A percentile compares a stretch with the other conserved stretches of the same genome.
These are phyloP conservation scores for Pyricularia pennisetigena DNA, from an alignment of 2,329 filamentous ascomycete genomes.

Conservation along the genomic window DNA sequence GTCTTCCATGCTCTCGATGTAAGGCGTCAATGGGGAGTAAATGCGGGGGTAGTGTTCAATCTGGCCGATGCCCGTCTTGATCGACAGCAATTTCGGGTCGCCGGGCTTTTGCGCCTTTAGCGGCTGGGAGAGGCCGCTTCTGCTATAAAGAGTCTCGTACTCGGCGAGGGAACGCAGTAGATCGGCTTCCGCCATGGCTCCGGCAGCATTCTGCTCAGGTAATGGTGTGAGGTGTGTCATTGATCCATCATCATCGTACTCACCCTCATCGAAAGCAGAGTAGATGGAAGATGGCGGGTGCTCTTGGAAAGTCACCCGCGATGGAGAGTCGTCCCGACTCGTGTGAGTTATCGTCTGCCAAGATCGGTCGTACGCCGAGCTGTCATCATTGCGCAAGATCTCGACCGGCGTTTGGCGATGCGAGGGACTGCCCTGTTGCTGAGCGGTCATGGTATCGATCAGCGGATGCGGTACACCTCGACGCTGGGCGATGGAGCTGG, in stretches of 20 bases:
- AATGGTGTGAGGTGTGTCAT: constrained; percentile 16
- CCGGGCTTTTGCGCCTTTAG: neutral
- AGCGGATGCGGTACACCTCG: constrained; percentile 2
- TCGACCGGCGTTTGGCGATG: constrained; percentile 1
- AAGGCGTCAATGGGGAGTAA: constrained; percentile 33
- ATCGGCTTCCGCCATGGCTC: neutral
- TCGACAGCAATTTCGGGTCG: neutral
- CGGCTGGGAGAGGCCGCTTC: neutral
- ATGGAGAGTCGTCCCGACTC: neutral
- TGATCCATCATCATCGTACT: constrained; percentile 8
- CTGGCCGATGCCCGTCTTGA: neutral
- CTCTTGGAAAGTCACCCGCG: neutral
- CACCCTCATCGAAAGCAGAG: constrained; percentile 16
- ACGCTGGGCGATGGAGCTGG: neutral
- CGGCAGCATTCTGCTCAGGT: constrained; percentile 11
- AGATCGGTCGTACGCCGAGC: neutral
- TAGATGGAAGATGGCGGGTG: constrained; percentile 21
- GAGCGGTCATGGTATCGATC: neutral
- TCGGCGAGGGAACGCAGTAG: constrained; percentile 3
- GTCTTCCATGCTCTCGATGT: constrained; percentile 26
- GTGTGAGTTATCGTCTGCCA: neutral
- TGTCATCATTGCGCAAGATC: neutral
- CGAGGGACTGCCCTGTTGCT: neutral
- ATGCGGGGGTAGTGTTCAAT: constrained; percentile 7
- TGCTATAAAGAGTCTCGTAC: neutral